Evolutionary conservation across 1,284 basidiomycete genomes (phyloP), one percentile per base, ranked within the genome.

Genomic region (Trametes polyzona): DNA sequence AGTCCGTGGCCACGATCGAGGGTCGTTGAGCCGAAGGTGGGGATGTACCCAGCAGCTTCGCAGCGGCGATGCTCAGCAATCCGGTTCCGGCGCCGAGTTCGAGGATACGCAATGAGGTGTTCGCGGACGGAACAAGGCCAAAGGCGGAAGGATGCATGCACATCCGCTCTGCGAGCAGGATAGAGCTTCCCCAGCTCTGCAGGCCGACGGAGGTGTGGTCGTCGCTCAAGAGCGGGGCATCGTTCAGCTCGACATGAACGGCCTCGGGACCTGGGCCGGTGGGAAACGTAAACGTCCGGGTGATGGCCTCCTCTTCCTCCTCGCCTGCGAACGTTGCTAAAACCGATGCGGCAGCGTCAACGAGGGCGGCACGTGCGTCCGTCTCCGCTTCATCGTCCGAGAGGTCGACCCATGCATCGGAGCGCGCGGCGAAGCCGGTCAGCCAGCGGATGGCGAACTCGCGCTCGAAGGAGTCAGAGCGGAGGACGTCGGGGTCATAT

Each of bases 61-160:
- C 83, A 4, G 81, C 78, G 21, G 83, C 82, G 58, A 94, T 87
- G 66, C 91, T 92, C 9, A 95, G 78, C 51, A 95, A 73, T 1
- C 93, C 93, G 0, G 94, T 96, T 0, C 94, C 94, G 0, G 93
- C 93, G 4, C 93, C 93, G 12, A 96, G 80, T 72, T 96, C 93
- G 33, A 96, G 79, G 1, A 95, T 73, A 10, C 89, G 78, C 14
- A 78, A 60, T 24, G 27, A 16, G 19, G 19, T 29, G 17, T 36
- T 26, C 14, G 37, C 6, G 4, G 17, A 29, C 27, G 29, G 40
- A 23, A 44, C 30, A 33, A 82, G 69, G 8, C 80, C 78, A 63
- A 83, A 88, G 2, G 66, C 58, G 3, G 53, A 64, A 0, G 92
- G 89, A 19, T 80, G 68, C 3, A 77, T 71, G 36, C 87, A 87